Percentiles rank a stretch among this genome's conserved stretches.
Evolutionary conservation across 257 asterid genomes (phyloP).

Genomic region (Mentha longifolia): DNA sequence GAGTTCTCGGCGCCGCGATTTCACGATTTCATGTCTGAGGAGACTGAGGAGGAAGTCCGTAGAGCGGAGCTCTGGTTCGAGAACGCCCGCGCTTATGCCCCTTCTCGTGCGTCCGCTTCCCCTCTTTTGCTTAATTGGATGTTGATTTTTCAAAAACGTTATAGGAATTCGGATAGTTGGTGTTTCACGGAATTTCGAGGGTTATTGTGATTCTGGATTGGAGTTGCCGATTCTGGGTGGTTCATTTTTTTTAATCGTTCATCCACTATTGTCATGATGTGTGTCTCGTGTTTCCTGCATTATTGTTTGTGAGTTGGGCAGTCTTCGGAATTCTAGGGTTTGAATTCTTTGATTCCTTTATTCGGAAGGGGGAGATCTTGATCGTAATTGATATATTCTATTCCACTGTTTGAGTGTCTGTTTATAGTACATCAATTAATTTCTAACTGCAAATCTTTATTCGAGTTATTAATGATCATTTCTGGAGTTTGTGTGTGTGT

Average conservation of each 20-base stretch:
- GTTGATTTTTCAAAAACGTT: not conserved
- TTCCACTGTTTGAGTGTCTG: not conserved
- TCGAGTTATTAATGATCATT: not conserved
- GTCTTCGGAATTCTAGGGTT: slow-evolving; percentile 3
- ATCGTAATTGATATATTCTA: not conserved
- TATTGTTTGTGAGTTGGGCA: not conserved
- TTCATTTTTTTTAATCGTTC: not conserved
- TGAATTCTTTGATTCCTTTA: not conserved
- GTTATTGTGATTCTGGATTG: slow-evolving; percentile 10
- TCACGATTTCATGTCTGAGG: slow-evolving; percentile 69
- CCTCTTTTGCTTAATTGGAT: slow-evolving; percentile 9
- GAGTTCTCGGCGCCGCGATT: slow-evolving; percentile 87
- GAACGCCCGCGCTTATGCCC: slow-evolving; percentile 59
- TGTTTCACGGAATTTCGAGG: not conserved
- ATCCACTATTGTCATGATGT: not conserved
- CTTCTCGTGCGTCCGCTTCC: slow-evolving; percentile 74
- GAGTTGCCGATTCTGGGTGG: not conserved
- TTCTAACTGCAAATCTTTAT: not conserved
- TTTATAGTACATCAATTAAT: not conserved
- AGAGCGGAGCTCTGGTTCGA: slow-evolving; percentile 92
- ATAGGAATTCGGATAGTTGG: not conserved
- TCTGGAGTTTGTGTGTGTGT: not conserved
- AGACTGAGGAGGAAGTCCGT: slow-evolving; percentile 60
- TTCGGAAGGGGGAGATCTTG: not conserved
- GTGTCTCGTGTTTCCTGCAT: not conserved